Percentiles rank a stretch among this genome's conserved stretches.
Conservation (phyloP, 2,329 filamentous ascomycete species). For the Diaporthe sp. region DNA sequence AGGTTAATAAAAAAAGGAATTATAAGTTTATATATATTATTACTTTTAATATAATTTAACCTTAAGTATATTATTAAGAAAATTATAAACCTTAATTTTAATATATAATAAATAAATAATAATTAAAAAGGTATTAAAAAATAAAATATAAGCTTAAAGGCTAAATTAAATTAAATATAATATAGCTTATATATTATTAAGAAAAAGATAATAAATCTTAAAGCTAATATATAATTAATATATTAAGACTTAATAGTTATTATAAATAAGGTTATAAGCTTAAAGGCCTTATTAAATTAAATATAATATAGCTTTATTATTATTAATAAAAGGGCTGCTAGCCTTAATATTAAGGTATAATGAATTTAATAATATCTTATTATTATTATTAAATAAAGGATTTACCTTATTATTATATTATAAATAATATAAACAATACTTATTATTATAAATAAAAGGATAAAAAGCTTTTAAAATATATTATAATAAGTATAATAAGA, state of each 20-base stretch:
- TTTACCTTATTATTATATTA: not conserved
- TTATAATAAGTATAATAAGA: not conserved
- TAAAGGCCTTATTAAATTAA: not conserved
- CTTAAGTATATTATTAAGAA: not conserved
- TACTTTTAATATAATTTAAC: not conserved
- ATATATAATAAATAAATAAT: too few relatives aligned
- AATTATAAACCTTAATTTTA: not conserved
- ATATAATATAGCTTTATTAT: not conserved
- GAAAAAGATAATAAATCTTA: not conserved
- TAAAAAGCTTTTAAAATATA: not conserved
- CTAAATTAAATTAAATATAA: not conserved
- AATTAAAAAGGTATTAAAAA: not conserved
- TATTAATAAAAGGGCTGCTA: not conserved
- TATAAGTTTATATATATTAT: not conserved
- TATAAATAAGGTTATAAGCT: not conserved
- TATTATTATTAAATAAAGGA: not conserved
- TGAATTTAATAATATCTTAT: not conserved
- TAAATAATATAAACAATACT: not conserved
- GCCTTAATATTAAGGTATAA: not conserved
- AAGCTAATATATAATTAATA: not conserved
- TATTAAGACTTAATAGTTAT: not conserved
- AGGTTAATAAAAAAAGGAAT: accelerated
- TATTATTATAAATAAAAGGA: not conserved
- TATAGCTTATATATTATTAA: not conserved
- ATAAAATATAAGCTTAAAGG: not conserved